Base-by-base conservation (phyloP, 1,139 yeast genomes). In the Magnusiomyces suaveolens region DNA sequence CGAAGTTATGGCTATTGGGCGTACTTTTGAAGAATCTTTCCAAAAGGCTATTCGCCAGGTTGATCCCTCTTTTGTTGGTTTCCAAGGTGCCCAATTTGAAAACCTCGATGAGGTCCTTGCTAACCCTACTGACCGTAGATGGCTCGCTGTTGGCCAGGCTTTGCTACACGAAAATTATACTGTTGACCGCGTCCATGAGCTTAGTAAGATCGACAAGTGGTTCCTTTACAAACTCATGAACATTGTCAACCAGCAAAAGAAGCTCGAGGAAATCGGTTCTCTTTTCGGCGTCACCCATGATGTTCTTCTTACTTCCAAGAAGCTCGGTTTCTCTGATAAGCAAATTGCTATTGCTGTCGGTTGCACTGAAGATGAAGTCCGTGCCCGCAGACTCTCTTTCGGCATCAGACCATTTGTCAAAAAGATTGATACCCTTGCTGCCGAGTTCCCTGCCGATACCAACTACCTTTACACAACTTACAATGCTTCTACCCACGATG, bases 111-210 rank as follows among this genome's bases (percentile, higher is more conserved):
- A 80, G 54, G 88, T 79, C 39, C 79, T 92, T 65, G 79, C 86
- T 53, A 84, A 87, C 68, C 98, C 99, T 58, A 87, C 97, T 57
- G 99, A 92, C 71, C 86, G 96, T 75, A 84, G 99, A 76, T 88
- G 96, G 88, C 80, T 92, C 66, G 99, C 99, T 52, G 95, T 92
- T 60, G 97, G 97, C 52, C 96, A 92, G 74, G 99, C 99, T 57
- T 76, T 90, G 66, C 72, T 89, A 56, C 92, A 89, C 67, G 95
- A 88, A 73, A 81, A 94, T 56, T 92, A 92, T 75, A 76, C 92
- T 46, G 97, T 92, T 54, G 96, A 92, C 43, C 87, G 84, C 73
- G 90, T 90, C 53, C 89, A 96, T 89, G 79, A 83, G 63, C 75
- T 92, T 72, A 89, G 97, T 60, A 87, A 84, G 71, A 92, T 92